Evolutionary conservation across 2,329 filamentous ascomycete species (phyloP).

Genomic region (Knufia petricola): DNA sequence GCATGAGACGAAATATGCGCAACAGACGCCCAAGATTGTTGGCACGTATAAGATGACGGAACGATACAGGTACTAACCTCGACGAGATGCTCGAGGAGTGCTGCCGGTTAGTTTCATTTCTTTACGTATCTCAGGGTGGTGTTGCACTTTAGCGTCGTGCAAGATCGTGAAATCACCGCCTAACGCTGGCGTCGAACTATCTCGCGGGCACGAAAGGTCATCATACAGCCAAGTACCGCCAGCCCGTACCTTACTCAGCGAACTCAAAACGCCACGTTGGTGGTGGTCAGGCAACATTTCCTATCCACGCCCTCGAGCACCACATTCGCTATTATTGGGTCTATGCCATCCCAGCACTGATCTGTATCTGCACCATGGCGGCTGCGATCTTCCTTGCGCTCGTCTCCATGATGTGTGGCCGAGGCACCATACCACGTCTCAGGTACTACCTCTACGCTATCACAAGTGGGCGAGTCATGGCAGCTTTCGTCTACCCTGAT

Average conservation of each 20-base stretch:
- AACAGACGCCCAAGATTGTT: no score
- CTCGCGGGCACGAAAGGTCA: constrained; percentile 31
- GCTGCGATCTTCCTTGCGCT: neutral
- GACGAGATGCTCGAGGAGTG: no score
- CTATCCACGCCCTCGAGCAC: constrained; percentile 24
- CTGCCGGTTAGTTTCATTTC: no score
- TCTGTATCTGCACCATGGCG: neutral
- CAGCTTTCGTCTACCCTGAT: neutral
- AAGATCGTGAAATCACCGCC: no score
- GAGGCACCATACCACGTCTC: neutral
- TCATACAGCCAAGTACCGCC: neutral
- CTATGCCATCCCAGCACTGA: constrained; percentile 28
- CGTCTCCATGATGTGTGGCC: neutral
- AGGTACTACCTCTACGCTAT: neutral
- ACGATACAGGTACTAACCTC: no score
- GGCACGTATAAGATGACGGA: no score
- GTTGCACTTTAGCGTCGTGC: no score
- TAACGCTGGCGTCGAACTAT: constrained; percentile 31
- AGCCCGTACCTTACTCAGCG: neutral
- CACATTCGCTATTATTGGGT: constrained; percentile 27
- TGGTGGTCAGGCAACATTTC: constrained; percentile 10
- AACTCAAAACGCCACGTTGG: neutral
- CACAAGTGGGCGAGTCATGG: neutral
- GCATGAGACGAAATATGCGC: no score
- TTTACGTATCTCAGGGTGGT: no score